Conservation (phyloP, 169 alveolate species). For the Theileria sp. region DNA sequence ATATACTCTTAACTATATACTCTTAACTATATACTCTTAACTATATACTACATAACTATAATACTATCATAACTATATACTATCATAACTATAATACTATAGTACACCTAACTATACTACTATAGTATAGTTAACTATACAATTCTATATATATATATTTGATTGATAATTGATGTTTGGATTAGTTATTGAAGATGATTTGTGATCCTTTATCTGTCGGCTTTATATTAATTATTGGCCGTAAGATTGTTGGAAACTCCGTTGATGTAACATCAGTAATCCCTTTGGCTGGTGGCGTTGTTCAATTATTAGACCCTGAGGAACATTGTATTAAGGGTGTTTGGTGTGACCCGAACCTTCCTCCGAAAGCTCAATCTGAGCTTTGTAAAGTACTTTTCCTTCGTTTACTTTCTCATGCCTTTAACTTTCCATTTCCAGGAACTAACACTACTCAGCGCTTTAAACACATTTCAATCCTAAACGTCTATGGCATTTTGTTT, state of each 20-base stretch:
- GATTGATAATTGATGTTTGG: neutral
- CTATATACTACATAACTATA: too few relatives aligned
- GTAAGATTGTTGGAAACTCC: neutral
- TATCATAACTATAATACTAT: too few relatives aligned
- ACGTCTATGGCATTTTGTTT: slow-evolving; percentile 51
- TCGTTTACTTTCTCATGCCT: slow-evolving; percentile 52
- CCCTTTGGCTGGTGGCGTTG: slow-evolving; percentile 63
- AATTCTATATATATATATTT: neutral
- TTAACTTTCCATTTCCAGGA: slow-evolving; percentile 62
- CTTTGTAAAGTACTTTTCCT: slow-evolving; percentile 44
- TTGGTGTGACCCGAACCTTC: slow-evolving; percentile 66
- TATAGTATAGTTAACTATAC: neutral
- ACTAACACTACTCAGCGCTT: slow-evolving; percentile 36
- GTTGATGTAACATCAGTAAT: slow-evolving; percentile 1
- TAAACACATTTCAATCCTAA: slow-evolving; percentile 59
- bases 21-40: too few relatives aligned
- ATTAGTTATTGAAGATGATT: slow-evolving; percentile 15
- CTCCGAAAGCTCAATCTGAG: slow-evolving; percentile 42
- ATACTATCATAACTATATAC: too few relatives aligned
- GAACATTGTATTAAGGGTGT: slow-evolving; percentile 61
- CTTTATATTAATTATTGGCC: slow-evolving; percentile 46
- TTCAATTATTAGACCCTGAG: slow-evolving; percentile 61
- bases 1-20: too few relatives aligned
- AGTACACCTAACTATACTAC: too few relatives aligned
- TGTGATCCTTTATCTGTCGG: slow-evolving; percentile 49